Evolutionary conservation across 805 yeast species (phyloP), one percentile per base, ranked within the genome.

Genomic region (Metschnikowia rubicola): DNA sequence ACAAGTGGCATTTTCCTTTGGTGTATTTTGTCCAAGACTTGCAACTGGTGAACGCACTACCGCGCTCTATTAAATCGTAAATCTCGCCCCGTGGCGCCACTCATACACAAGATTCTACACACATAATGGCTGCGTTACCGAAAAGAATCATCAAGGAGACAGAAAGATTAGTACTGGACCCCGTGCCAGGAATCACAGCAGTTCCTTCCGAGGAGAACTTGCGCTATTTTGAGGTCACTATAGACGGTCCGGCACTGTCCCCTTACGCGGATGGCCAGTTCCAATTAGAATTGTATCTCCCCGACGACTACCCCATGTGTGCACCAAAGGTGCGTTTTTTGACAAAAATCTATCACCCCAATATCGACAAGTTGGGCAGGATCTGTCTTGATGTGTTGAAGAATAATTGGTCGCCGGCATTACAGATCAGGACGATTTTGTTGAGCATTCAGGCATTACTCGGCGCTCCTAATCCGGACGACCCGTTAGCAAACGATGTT

Each of bases 381-480:
- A 92, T 94, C 59, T 94, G 99, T 70, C 77, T 94, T 43, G 98
- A 94, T 64, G 97, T 94, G 36, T 75, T 94, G 63, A 94, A 92
- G 70, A 81, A 88, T 58, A 91, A 92, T 69, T 94, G 99, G 99
- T 87, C 96, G 9, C 98, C 99, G 4, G 99, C 99, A 0, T 74
- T 92, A 50, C 98, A 94, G 65, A 94, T 94, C 54, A 79, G 98
- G 66, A 94, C 98, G 8, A 86, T 94, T 21, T 71, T 94, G 52
- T 74, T 94, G 47, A 88, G 96, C 9, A 86, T 94, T 49, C 99
- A 94, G 68, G 97, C 98, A 0, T 72, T 94, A 47, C 71, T 94
- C 43, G 96, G 96, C 2, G 90, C 96, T 5, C 99, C 99, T 10
- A 94, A 94, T 60, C 99, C 99, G 2, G 96, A 94, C 64, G 99